These are phyloP conservation scores for Leishmania major DNA, from an alignment of 208 protist species.

Conservation along the genomic window DNA sequence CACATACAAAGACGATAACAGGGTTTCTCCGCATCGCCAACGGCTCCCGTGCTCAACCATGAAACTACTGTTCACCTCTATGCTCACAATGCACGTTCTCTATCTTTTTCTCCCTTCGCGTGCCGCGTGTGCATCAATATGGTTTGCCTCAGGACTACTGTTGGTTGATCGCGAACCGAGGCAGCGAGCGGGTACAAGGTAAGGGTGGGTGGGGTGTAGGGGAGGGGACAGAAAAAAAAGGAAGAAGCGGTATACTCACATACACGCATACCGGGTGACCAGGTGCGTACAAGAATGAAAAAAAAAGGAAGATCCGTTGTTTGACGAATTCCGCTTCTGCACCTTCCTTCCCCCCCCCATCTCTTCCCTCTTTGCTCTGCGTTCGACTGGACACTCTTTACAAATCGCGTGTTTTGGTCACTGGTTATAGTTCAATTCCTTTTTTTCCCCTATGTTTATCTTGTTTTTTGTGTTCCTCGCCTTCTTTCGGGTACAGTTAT, in stretches of 20 bases:
- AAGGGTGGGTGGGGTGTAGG: neutral
- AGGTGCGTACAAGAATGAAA: neutral
- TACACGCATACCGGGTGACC: neutral
- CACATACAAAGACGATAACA: neutral
- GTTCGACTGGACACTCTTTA: neutral
- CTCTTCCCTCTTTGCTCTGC: neutral
- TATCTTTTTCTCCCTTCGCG: neutral
- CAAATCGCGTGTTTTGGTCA: neutral
- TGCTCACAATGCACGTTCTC: neutral
- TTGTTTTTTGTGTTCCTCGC: neutral
- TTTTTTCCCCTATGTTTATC: too few relatives aligned
- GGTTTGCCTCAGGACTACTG: neutral
- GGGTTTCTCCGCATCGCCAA: neutral
- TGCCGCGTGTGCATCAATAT: neutral
- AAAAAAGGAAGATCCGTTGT: neutral
- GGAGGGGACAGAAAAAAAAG: neutral
- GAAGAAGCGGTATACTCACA: neutral
- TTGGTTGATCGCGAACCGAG: neutral
- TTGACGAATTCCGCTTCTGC: neutral
- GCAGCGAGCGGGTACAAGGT: neutral
- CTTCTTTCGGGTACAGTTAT: neutral
- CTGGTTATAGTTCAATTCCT: neutral
- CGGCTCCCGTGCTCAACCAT: neutral
- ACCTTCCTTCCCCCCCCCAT: neutral
- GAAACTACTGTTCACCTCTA: neutral